phyloP scores from a whole-genome alignment of 1,284 basidiomycete species.

The Sporisorium scitamineum region DNA sequence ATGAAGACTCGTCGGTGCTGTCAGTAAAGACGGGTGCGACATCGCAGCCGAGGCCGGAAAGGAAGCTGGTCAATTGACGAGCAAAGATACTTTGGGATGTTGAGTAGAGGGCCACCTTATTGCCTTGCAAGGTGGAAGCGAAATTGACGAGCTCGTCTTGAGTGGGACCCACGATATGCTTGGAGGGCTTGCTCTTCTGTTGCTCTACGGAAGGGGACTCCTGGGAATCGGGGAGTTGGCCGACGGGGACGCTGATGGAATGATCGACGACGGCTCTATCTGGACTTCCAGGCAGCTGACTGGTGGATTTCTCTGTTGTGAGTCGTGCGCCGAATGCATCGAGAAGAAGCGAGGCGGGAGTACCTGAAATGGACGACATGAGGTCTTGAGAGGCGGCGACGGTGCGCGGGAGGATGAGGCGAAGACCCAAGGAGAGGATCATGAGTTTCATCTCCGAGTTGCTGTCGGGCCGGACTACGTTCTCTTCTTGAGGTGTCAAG shows the following conservation, averaged over 20 bases:
- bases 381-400: constrained; percentile 8
- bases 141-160: constrained; percentile 39
- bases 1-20: constrained; percentile 22
- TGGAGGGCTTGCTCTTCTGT: background rate
- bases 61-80: constrained; percentile 24
- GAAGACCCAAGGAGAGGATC: constrained; percentile 31
- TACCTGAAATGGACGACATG: constrained; percentile 23
- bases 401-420: constrained; percentile 24
- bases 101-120: constrained; percentile 53
- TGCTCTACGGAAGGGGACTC: background rate
- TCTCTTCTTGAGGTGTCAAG: constrained; percentile 28
- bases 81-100: constrained; percentile 39
- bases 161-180: constrained; percentile 21
- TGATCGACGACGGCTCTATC: constrained; percentile 31
- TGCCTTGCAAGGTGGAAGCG: constrained; percentile 21
- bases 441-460: constrained; percentile 34
- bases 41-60: constrained; percentile 38
- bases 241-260: constrained; percentile 31
- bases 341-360: constrained; percentile 25
- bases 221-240: constrained; percentile 16
- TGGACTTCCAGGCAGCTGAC: background rate
- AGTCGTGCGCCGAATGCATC: constrained; percentile 34
- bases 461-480: background rate
- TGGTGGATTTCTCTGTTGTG: constrained; percentile 25
- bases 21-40: constrained; percentile 42